Evolutionary conservation across 257 asterid species (phyloP).

Genomic region (Mentha longifolia): DNA sequence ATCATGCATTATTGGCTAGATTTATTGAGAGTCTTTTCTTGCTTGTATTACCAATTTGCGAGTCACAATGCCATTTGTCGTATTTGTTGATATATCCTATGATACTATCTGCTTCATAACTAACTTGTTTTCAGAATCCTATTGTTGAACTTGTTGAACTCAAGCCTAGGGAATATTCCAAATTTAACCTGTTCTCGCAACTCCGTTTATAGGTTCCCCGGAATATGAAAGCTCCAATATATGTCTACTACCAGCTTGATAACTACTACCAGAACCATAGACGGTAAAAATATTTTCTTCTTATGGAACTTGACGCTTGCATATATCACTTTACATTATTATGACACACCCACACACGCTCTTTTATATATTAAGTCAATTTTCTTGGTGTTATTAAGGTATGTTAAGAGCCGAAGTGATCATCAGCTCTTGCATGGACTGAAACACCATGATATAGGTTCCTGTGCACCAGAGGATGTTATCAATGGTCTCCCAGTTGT

Average conservation of each 20-base stretch:
- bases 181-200: conserved; percentile 14
- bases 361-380: conserved; percentile 18
- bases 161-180: not conserved
- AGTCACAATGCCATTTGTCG: not conserved
- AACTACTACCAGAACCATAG: conserved; percentile 85
- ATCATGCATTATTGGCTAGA: conserved; percentile 6
- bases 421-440: conserved; percentile 65
- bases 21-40: not conserved
- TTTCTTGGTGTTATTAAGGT: conserved; percentile 47
- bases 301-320: conserved; percentile 13
- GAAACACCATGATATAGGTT: conserved; percentile 46
- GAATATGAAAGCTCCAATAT: conserved; percentile 76
- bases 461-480: conserved; percentile 68
- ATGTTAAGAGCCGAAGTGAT: conserved; percentile 78
- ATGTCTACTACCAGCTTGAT: conserved; percentile 79
- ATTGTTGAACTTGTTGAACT: too few species aligned
- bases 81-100: not conserved
- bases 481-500: conserved; percentile 64
- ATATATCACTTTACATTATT: conserved; percentile 5
- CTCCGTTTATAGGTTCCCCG: conserved; percentile 53
- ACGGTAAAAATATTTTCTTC: conserved; percentile 47
- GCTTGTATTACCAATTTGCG: not conserved
- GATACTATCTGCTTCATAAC: not conserved
- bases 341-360: not conserved
- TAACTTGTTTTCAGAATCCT: not conserved